Evolutionary conservation across 257 asterid genomes (phyloP).

Genomic region (Scutellaria barbata): DNA sequence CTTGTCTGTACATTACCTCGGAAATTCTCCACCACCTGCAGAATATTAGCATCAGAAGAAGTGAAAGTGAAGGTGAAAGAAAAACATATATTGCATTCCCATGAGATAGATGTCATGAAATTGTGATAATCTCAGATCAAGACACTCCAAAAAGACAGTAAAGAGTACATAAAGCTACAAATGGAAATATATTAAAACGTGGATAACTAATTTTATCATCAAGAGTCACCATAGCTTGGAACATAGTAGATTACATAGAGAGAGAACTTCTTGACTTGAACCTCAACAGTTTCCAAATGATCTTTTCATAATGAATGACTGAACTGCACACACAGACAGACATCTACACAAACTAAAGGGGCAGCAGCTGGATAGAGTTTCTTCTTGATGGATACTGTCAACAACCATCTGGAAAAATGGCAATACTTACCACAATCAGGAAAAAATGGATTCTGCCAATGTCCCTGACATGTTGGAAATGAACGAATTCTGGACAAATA

Average conservation of each 20-base stretch:
- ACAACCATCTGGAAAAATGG: background rate
- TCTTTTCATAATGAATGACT: background rate
- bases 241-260: background rate
- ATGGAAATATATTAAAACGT: background rate
- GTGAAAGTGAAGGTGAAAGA: background rate
- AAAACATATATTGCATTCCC: conserved; percentile 8
- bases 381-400: background rate
- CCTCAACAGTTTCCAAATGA: conserved; percentile 4
- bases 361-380: conserved; percentile 16
- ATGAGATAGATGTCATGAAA: background rate
- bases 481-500: background rate
- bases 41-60: conserved; percentile 20
- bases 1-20: conserved; percentile 98
- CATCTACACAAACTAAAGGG: background rate
- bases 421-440: background rate
- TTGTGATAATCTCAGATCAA: background rate
- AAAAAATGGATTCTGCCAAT: conserved; percentile 21
- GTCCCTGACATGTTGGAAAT: conserved; percentile 2
- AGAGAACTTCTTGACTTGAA: background rate
- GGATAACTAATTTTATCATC: background rate
- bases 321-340: background rate
- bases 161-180: background rate
- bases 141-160: conserved; percentile 6
- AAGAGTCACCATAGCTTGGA: background rate
- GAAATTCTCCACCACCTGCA: conserved; percentile 85